Conservation (phyloP, 169 alveolate species). For the Plasmodium cynomolgi region DNA sequence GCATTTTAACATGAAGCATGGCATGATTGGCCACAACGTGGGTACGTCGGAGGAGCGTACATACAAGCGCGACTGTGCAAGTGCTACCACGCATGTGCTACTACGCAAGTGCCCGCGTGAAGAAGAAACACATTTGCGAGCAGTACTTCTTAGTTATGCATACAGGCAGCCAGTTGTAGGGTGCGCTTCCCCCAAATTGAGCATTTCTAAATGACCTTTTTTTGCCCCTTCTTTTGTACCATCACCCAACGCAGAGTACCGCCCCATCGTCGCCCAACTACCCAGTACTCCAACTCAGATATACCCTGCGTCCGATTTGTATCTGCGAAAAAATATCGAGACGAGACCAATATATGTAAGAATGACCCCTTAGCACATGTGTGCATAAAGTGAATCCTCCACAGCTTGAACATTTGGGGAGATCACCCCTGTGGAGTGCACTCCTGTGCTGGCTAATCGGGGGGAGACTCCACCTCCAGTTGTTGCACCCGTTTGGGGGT, state of each 20-base stretch:
- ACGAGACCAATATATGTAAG: slow-evolving; percentile 43
- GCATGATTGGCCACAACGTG: slow-evolving; percentile 39
- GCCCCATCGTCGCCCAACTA: slow-evolving; percentile 10
- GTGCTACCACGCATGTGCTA: no score
- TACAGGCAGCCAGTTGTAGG: not conserved
- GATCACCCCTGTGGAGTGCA: not conserved
- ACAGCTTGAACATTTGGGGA: not conserved
- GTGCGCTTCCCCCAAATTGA: not conserved
- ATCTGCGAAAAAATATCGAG: slow-evolving; percentile 35
- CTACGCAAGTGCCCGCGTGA: not conserved
- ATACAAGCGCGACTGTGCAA: not conserved
- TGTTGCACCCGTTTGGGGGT: not conserved
- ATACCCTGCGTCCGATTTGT: slow-evolving; percentile 14
- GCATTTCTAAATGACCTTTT: not conserved
- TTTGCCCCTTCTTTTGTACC: not conserved
- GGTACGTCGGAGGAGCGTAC: slow-evolving; percentile 11
- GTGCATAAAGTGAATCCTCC: not conserved
- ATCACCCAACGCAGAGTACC: slow-evolving; percentile 3
- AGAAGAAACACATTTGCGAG: not conserved
- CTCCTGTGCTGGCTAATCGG: not conserved
- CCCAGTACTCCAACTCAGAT: slow-evolving; percentile 27
- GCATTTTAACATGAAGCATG: slow-evolving; percentile 15
- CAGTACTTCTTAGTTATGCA: not conserved
- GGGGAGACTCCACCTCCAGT: not conserved
- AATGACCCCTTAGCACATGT: not conserved